Base-by-base conservation (phyloP, 2,329 filamentous ascomycete genomes). In the Colletotrichum simmondsii region DNA sequence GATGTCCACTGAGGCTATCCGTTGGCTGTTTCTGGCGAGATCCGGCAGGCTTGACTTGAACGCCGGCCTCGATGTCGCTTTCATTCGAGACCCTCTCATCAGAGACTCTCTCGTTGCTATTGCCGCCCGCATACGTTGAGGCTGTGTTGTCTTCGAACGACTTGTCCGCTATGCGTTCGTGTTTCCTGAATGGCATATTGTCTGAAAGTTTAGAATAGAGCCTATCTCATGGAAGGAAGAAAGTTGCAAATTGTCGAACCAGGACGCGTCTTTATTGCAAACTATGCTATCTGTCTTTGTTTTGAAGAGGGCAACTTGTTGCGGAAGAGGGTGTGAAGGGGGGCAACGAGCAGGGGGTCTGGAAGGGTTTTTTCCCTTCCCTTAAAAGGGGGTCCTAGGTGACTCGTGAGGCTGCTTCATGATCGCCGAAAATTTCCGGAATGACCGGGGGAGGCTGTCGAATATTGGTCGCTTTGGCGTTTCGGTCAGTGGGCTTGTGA, bases 1-100 rank as follows among this genome's bases (percentile, higher is more conserved):
- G 87, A 70, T 85, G 83, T 0, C 71, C 74, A 2, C 85, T 87
- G 35, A 87, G 76, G n/a, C 75, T 76, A 6, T 77, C 67, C 53
- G 82, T 87, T 22, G 87, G 84, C 52, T 79, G 79, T 77, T 66
- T 68, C 22, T 46, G 58, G 11, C 26, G 68, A 19, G 19, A 49
- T 7, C 4, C 14, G 1, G 32, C 5, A 19, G 30, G 37, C 7
- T 37, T 37, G 2, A 11, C 2, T 22, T 26, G 19, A 32, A 63
- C 2, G 24, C 52, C 69, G 1, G 26, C 26, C 30, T 72, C 69
- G 12, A 63, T 12, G 12, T 72, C 69, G 53, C 53, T 30, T 19
- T 35, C 37, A n/a, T 14, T 10, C 4, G n/a, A 49, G 42, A 49
- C 16, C 37, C 53, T 30, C 11, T 35, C 37, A n/a, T 14, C 5